Evolutionary conservation across 139 green algal species (phyloP), one percentile per base, ranked within the genome.

Genomic region (Astrephomene gubernaculifera): DNA sequence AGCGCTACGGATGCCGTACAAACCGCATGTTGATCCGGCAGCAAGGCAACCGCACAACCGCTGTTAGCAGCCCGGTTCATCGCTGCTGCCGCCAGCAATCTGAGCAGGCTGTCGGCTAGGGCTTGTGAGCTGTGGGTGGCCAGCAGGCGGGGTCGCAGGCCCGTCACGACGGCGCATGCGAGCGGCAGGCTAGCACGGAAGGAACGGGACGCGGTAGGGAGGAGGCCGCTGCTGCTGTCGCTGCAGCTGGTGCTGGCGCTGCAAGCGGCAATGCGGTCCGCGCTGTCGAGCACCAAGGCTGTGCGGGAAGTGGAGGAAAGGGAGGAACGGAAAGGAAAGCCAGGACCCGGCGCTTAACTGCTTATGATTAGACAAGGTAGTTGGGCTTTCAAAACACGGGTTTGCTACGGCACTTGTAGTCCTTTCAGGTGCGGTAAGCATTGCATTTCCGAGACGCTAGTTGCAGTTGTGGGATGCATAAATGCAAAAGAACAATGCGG

Each of bases 41-140:
- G n/a, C n/a, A n/a, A n/a, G n/a, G n/a, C n/a, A n/a, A n/a, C n/a
- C n/a, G n/a, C n/a, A n/a, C n/a, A n/a, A n/a, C n/a, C n/a, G n/a
- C n/a, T n/a, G n/a, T n/a, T n/a, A n/a, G n/a, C n/a, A n/a, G n/a
- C n/a, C n/a, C n/a, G n/a, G n/a, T n/a, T n/a, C n/a, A n/a, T n/a
- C n/a, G n/a, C n/a, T n/a, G 31, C 4, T 19, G 71, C 39, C 29
- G 22, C 8, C 44, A 75, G 22, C 22, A 84, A 63, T 4, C 25
- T 41, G 43, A 84, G 41, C 43, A 74, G 64, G 78, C 63, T 61
- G 75, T 82, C 75, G 25, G 75, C 57, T 5, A 82, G 36, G 10
- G 75, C 75, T 27, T 60, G 75, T 17, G 75, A 60, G 75, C 75
- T 82, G 10, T 57, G 57, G 4, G 75, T 38, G 27, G 57, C 75